Base-by-base conservation (phyloP, 106 monocot species). In the Phalaenopsis aphrodite region DNA sequence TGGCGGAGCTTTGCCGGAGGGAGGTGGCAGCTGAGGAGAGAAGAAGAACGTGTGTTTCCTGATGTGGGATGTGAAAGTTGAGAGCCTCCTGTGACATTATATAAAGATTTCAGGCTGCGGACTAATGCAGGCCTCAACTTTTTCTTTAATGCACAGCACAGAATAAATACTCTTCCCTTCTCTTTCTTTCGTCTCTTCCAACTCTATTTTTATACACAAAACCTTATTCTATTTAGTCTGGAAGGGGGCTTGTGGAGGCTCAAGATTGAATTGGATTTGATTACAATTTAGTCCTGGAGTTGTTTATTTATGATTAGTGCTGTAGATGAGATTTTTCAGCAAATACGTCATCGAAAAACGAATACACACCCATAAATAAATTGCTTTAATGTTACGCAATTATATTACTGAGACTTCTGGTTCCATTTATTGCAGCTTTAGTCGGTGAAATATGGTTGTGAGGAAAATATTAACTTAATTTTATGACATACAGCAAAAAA, bases 81-180 rank as follows among this genome's bases (percentile, higher is more conserved):
- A 58, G 72, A 65, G 56, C 48, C 36, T 81, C 84, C 65, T 68
- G 42, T 72, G 81, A 71, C 85, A 90, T 88, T 92, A 88, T 95
- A 89, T 95, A 95, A 80, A 79, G 72, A 45, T 78, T 69, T 36
- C 23, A 56, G 77, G 81, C 80, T 16, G 15, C 18, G 57, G 69
- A 81, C 80, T 65, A 69, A 67, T 30, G 56, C 23, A 42, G 66
- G 79, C 78, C 66, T 75, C 78, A 57, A 43, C 64, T 46, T 81
- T 90, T 87, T 83, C 46, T 85, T 90, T 87, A 87, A 87, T 85
- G 75, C 79, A 64, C 80, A 87, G 85, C 73, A 78, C 36, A 76
- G 82, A 82, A 77, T 82, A 71, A 77, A 82, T 67, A 82, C 77
- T 82, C 74, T 19, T 74, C 74, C 69, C 69, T 39, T 69, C 69